phyloP scores from a whole-genome alignment of 441 rosid species.

The Arabidopsis lyrata region DNA sequence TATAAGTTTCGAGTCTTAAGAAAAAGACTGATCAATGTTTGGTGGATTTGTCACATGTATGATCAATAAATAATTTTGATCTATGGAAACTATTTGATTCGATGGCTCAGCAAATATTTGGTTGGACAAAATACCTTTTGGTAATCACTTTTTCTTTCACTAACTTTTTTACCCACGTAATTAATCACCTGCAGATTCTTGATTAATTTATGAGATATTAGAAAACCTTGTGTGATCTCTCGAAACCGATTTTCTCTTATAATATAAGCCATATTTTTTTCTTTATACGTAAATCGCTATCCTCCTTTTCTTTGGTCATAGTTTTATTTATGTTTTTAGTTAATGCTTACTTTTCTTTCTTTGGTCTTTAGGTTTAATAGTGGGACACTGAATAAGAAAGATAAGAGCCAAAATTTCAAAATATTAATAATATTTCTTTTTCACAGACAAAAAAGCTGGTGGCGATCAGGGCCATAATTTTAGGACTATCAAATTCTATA shows the following conservation, averaged over 20 bases:
- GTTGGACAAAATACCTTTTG: conserved; percentile 31
- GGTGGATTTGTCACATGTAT: conserved; percentile 6
- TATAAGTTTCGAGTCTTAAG: neutral
- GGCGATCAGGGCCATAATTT: conserved; percentile 40
- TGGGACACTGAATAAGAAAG: conserved; percentile 41
- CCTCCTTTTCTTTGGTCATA: conserved; percentile 24
- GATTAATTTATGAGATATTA: conserved; percentile 37
- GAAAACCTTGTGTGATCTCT: conserved; percentile 32
- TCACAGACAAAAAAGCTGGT: conserved; percentile 31
- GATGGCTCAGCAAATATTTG: conserved; percentile 35
- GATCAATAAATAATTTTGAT: neutral
- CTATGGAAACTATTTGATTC: conserved; percentile 13
- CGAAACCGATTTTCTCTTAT: conserved; percentile 16
- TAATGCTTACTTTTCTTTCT: conserved; percentile 41
- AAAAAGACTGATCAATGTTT: neutral
- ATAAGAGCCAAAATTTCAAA: conserved; percentile 42
- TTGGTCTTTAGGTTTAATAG: conserved; percentile 43
- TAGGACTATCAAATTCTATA: conserved; percentile 15
- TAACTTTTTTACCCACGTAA: conserved; percentile 42
- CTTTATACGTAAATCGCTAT: conserved; percentile 32
- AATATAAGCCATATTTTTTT: neutral
- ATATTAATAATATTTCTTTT: conserved; percentile 24
- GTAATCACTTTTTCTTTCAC: conserved; percentile 33
- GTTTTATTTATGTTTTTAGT: conserved; percentile 19
- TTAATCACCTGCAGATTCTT: conserved; percentile 27